Evolutionary conservation across 2,329 filamentous ascomycete genomes (phyloP), one percentile per base, ranked within the genome.

Genomic region (Trichocomaceae sp.): DNA sequence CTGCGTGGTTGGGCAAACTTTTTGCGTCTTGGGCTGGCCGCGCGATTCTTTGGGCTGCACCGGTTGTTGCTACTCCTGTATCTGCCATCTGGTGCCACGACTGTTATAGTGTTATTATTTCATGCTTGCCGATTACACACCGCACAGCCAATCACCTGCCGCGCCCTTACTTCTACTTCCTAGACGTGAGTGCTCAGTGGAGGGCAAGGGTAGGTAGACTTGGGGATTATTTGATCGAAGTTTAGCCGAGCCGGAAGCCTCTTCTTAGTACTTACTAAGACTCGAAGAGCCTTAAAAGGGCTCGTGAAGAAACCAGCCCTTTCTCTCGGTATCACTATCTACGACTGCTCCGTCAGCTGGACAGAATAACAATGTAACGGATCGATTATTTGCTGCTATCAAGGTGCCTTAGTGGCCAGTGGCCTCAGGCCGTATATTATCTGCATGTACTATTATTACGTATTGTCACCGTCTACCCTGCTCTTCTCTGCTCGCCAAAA

Each of bases 51-150:
- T 69, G 65, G 66, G 68, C 66, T 69, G 61, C 61, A 46, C 59
- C 26, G 61, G 58, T 45, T 26, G 3, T 4, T 26, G 23, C 23
- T 26, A 7, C 23, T 26, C n/a, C n/a, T n/a, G n/a, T n/a, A n/a
- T 22, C 45, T 26, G 44, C 50, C 66, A 63, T 63, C 60, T 69
- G 71, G 71, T 71, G 71, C 71, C 70, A 73, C 71, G 70, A 72
- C 66, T 64, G 13, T 13, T 10, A 10, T 15, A 2, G 5, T 35
- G 10, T 15, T n/a, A n/a, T n/a, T n/a, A n/a, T 35, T 35, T 35
- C 12, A 15, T 35, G 31, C 31, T 35, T 35, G 31, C 31, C 15
- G 31, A 35, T 35, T 35, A n/a, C 5, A 35, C n/a, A 35, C 10
- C 12, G 12, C 13, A 4, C 31, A 35, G 31, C 31, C 64, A 35